Base-by-base conservation (phyloP, 2,329 filamentous ascomycete species). In the Parafenestella ontariensis region DNA sequence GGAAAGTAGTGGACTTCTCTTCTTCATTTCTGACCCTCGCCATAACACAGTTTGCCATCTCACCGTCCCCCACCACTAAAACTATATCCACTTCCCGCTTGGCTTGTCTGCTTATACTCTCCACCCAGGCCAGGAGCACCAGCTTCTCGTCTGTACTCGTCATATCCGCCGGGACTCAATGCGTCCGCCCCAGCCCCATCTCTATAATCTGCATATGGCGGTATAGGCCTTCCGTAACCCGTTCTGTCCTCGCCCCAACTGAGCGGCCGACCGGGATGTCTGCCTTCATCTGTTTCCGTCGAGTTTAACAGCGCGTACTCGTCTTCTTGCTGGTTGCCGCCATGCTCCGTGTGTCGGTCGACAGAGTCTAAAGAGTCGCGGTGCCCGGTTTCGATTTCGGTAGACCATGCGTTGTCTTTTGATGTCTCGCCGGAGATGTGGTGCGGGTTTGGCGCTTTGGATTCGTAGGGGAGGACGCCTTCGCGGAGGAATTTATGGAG, bases 401-500 rank as follows among this genome's bases (percentile, higher is more conserved):
- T 72, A 28, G 74, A 76, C 79, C 79, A 79, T 15, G 76, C 72
- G 55, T 72, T 70, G 70, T 78, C 81, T 47, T 75, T 74, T 43
- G 58, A 46, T 7, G 61, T 65, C 45, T 74, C 71, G 56, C 72
- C 72, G 41, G 56, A 55, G 11, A 57, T 48, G 56, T 81, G 79
- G 65, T 83, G 69, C 0, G 70, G 81, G 37, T 81, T 80, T 3
- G 76, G 74, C 40, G 79, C 77, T 7, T 75, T 55, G 18, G 70
- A 69, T 54, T 71, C 68, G 61, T 76, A 76, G 43, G 84, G 84
- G 51, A 85, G 77, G 43, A 80, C 79, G 54, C 85, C 85, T 42
- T 83, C 84, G 59, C 81, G 80, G 58, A 83, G 81, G 76, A 83
- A 86, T 64, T 85, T 79, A 69, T 80, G 75, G 52, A 85, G 77